Conservation (phyloP, 2,329 filamentous ascomycete genomes). For the Calonectria honghensis region DNA sequence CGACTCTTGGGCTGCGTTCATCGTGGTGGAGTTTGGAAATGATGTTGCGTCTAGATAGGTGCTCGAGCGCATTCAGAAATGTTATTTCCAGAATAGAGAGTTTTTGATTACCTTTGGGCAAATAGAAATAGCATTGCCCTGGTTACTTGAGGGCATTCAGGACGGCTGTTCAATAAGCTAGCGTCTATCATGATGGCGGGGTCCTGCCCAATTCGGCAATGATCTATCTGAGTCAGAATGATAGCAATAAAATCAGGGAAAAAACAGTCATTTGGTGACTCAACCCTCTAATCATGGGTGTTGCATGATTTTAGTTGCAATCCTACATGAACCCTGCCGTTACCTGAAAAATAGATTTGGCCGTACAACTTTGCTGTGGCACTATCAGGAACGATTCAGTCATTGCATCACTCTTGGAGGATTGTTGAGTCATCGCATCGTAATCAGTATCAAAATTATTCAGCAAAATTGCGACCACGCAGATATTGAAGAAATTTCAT, state of each 20-base stretch:
- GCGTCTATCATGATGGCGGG: background rate
- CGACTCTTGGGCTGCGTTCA: background rate
- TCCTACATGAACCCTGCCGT: background rate
- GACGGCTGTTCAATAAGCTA: too few species aligned
- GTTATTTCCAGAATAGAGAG: background rate
- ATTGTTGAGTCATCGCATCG: background rate
- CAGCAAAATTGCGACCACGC: background rate
- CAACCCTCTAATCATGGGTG: background rate
- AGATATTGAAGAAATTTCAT: background rate
- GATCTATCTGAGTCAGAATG: constrained; percentile 3
- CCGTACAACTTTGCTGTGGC: background rate
- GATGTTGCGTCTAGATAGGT: background rate
- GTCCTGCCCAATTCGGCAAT: background rate
- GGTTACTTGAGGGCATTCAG: background rate
- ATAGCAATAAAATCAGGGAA: background rate
- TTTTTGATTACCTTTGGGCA: background rate
- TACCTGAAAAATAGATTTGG: background rate
- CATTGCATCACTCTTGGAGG: background rate
- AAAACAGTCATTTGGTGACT: constrained; percentile 4
- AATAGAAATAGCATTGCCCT: background rate
- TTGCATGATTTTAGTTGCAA: background rate
- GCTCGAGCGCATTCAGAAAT: background rate
- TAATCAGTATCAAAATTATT: background rate
- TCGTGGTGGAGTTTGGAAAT: background rate
- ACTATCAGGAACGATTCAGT: background rate